phyloP scores from a whole-genome alignment of 306 rosid genomes.

The Vigna nakashimae region DNA sequence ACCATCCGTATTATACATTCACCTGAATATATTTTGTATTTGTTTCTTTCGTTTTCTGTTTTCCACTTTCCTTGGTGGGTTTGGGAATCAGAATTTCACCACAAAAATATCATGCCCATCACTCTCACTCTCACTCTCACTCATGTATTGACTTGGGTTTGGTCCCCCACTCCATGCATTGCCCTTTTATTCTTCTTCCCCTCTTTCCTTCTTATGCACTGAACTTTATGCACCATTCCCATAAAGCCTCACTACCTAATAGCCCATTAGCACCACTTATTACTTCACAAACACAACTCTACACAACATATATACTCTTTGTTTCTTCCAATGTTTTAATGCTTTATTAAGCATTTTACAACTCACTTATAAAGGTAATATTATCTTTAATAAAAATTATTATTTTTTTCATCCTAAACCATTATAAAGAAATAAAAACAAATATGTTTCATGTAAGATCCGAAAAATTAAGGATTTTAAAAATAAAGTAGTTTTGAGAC shows the following conservation, averaged over 20 bases:
- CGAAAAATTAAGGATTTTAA: too few species aligned
- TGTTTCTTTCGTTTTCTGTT: conserved; percentile 44
- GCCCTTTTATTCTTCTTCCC: conserved; percentile 55
- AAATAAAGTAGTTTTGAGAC: too few species aligned
- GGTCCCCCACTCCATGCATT: conserved; percentile 51
- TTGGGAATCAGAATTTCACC: conserved; percentile 49
- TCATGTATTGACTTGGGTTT: conserved; percentile 51
- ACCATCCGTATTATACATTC: conserved; percentile 25
- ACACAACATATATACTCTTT: conserved; percentile 23
- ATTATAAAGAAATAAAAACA: too few species aligned
- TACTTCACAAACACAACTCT: conserved; percentile 12
- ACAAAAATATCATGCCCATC: conserved; percentile 53
- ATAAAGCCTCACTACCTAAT: background rate
- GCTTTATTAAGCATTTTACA: too few species aligned
- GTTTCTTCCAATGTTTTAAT: background rate
- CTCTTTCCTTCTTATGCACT: conserved; percentile 11
- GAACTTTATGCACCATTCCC: background rate
- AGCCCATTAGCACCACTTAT: conserved; percentile 32
- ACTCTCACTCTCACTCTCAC: conserved; percentile 51
- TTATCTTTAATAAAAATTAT: too few species aligned
- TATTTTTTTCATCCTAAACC: too few species aligned
- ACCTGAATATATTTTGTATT: conserved; percentile 33
- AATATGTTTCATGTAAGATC: too few species aligned
- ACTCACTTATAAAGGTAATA: too few species aligned
- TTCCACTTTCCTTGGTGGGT: conserved; percentile 28